These are phyloP conservation scores for Cryptosporidium ubiquitum DNA, from an alignment of 169 alveolate genomes.

Conservation along the genomic window DNA sequence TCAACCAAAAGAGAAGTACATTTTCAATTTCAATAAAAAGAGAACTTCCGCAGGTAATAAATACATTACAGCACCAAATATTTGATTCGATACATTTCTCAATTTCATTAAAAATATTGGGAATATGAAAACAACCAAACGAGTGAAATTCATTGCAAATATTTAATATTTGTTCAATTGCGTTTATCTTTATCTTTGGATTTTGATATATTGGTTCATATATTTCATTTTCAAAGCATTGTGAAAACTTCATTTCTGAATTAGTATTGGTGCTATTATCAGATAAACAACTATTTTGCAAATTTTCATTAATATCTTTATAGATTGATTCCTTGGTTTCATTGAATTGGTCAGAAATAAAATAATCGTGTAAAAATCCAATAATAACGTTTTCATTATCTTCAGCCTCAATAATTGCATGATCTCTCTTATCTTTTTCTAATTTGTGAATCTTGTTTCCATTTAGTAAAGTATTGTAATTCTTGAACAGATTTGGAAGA, in stretches of 20 bases:
- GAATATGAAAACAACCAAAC: conserved; percentile 45
- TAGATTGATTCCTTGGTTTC: background rate
- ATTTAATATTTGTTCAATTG: conserved; percentile 24
- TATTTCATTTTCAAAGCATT: background rate
- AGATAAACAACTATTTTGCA: background rate
- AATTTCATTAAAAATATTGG: conserved; percentile 24
- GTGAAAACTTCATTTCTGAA: background rate
- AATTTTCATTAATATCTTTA: background rate
- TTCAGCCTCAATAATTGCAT: background rate
- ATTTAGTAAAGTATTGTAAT: background rate
- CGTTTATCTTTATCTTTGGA: background rate
- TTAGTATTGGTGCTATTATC: background rate
- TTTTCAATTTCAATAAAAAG: conserved; percentile 24
- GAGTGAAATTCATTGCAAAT: conserved; percentile 66
- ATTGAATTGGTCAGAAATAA: background rate
- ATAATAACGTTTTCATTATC: background rate
- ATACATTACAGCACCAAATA: conserved; percentile 55
- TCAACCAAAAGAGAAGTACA: conserved; percentile 63
- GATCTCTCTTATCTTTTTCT: background rate
- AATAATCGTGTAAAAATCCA: conserved; percentile 17
- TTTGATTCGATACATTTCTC: conserved; percentile 42
- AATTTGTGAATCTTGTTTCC: background rate
- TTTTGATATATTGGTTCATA: background rate
- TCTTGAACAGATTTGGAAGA: conserved; percentile 9
- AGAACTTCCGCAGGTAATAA: conserved; percentile 65